A percentile compares a stretch with the other conserved stretches of the same genome.
Evolutionary conservation across 495 filamentous ascomycete genomes (phyloP).

Genomic region (Podospora sp.): DNA sequence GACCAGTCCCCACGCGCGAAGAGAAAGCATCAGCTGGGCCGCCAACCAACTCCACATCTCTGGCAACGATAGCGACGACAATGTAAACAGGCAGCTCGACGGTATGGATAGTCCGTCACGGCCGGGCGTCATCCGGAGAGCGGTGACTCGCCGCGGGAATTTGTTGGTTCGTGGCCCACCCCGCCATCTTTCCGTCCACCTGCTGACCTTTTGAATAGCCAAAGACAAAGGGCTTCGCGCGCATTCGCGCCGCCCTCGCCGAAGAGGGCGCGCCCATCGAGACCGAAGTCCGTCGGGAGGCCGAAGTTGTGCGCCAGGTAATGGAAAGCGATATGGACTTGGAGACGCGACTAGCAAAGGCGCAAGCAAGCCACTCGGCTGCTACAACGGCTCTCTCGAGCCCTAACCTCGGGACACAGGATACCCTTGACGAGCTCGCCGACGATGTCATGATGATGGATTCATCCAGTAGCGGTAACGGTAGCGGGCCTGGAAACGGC

Average conservation of each 20-base stretch:
- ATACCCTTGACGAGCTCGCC: conserved; percentile 58
- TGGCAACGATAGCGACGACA: conserved; percentile 78
- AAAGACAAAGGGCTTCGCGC: conserved; percentile 92
- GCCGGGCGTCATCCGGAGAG: conserved; percentile 62
- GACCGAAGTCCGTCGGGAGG: conserved; percentile 85
- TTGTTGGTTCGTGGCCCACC: conserved; percentile 65
- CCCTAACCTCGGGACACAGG: conserved; percentile 47
- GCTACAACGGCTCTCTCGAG: conserved; percentile 58
- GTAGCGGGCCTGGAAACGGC: not conserved
- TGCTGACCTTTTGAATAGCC: conserved; percentile 50
- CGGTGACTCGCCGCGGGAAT: conserved; percentile 85
- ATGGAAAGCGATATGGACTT: conserved; percentile 69
- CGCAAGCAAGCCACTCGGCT: conserved; percentile 33
- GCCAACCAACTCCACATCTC: conserved; percentile 86
- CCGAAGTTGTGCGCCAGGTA: conserved; percentile 92
- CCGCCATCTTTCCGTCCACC: not conserved
- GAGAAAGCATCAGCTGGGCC: conserved; percentile 84
- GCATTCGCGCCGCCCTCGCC: conserved; percentile 83
- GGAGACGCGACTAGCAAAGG: conserved; percentile 38
- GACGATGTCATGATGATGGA: conserved; percentile 65
- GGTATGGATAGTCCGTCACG: conserved; percentile 45
- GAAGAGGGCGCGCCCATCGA: conserved; percentile 89
- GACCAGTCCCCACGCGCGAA: conserved; percentile 56
- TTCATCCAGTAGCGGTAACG: conserved; percentile 32
- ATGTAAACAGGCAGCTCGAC: conserved; percentile 54